A percentile compares a stretch with the other conserved stretches of the same genome.
Conservation (phyloP, 1,284 basidiomycete genomes). For the Lentinula novae-zelandiae region DNA sequence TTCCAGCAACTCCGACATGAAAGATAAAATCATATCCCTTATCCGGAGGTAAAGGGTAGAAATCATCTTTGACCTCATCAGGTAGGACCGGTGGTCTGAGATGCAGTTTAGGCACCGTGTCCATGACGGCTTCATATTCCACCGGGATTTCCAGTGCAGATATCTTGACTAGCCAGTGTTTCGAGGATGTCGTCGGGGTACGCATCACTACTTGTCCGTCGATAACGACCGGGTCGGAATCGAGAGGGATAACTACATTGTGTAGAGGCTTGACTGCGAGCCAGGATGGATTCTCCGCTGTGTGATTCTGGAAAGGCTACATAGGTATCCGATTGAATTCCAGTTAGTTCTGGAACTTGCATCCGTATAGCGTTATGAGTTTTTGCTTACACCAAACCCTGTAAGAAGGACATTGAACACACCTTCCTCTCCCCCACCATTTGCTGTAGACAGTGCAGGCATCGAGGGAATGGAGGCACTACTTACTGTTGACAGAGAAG, state of each 20-base stretch:
- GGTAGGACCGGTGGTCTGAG: conserved; percentile 59
- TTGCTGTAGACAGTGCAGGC: not conserved
- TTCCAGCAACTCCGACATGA: conserved; percentile 66
- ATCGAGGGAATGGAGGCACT: not conserved
- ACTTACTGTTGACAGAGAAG: too few species aligned
- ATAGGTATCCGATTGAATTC: not conserved
- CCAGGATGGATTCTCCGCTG: conserved; percentile 51
- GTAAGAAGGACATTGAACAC: conserved; percentile 19
- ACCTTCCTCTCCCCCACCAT: conserved; percentile 4
- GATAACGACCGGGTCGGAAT: conserved; percentile 11
- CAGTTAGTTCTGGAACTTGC: not conserved
- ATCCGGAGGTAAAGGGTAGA: conserved; percentile 40
- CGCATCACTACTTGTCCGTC: conserved; percentile 11
- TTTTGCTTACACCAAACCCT: conserved; percentile 21
- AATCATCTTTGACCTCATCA: conserved; percentile 22
- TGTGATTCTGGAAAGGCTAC: conserved; percentile 47
- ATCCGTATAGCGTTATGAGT: not conserved
- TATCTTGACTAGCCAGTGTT: conserved; percentile 47
- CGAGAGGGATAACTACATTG: conserved; percentile 34
- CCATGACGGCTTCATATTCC: conserved; percentile 58
- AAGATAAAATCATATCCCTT: conserved; percentile 72
- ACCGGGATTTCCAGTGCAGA: conserved; percentile 60
- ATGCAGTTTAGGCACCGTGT: conserved; percentile 57
- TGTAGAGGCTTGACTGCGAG: conserved; percentile 49
- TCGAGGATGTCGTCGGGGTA: conserved; percentile 4